Conservation (phyloP, 495 filamentous ascomycete species). For the Penicillium antarcticum region DNA sequence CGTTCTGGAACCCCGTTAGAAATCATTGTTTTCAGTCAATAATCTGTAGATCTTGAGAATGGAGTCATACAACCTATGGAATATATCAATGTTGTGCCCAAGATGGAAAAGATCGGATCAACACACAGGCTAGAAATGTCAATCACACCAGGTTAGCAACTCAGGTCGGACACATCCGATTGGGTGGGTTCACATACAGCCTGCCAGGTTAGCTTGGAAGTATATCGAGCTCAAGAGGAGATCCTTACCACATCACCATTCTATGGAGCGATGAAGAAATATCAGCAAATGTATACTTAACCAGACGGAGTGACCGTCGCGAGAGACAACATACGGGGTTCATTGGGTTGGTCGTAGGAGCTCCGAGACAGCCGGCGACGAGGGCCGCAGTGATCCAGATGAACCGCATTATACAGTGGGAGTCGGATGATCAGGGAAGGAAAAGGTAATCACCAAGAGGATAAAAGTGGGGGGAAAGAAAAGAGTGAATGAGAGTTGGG, state of each 20-base stretch:
- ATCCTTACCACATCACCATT: conserved; percentile 12
- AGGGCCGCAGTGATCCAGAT: neutral
- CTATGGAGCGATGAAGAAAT: conserved; percentile 4
- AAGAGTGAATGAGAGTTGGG: neutral
- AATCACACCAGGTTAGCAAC: conserved; percentile 5
- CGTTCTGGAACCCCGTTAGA: neutral
- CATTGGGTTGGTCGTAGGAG: neutral
- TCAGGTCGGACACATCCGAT: neutral
- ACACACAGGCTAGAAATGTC: neutral
- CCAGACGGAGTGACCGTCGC: neutral
- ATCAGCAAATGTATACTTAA: neutral
- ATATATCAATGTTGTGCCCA: neutral
- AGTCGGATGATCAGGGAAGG: neutral
- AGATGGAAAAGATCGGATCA: neutral
- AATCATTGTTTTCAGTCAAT: neutral
- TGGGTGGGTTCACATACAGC: conserved; percentile 4
- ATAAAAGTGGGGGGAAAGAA: neutral
- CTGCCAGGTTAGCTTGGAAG: conserved; percentile 2
- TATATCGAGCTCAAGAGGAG: neutral
- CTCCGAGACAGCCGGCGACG: neutral
- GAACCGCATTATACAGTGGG: neutral
- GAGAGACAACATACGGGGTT: neutral
- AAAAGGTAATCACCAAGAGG: neutral
- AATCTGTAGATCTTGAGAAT: neutral
- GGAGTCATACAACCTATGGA: neutral